Evolutionary conservation across 148 eudicot species (phyloP).

Genomic region (Diospyros lotus): DNA sequence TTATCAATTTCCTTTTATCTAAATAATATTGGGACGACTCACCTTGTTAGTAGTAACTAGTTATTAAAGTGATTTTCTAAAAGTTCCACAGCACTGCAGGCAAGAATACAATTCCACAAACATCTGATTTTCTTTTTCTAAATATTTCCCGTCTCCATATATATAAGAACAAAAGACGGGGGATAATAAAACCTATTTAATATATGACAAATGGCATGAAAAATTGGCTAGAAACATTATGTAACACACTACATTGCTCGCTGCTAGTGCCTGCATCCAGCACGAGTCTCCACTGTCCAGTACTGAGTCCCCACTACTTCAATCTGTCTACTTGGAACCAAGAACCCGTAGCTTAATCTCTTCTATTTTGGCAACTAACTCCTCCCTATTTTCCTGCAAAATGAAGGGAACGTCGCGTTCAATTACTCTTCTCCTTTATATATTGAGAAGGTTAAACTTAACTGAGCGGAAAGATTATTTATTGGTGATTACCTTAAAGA

Average conservation of each 20-base stretch:
- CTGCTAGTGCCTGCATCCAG: neutral
- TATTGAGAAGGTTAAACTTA: neutral
- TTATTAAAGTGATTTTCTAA: too few relatives aligned
- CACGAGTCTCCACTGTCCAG: neutral
- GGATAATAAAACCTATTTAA: neutral
- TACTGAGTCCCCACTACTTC: neutral
- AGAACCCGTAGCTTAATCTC: constrained; percentile 60
- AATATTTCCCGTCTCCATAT: too few relatives aligned
- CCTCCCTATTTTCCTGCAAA: constrained; percentile 66
- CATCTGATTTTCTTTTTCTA: too few relatives aligned
- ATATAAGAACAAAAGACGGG: neutral
- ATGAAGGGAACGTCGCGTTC: neutral
- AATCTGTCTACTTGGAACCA: constrained; percentile 35
- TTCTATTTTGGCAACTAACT: constrained; percentile 51
- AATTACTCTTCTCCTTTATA: neutral
- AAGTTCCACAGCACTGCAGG: too few relatives aligned
- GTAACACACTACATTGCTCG: neutral
- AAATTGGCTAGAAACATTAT: neutral
- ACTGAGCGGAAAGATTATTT: neutral
- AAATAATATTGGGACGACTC: too few relatives aligned
- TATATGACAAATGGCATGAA: constrained; percentile 3
- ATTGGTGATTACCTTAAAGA: constrained; percentile 58
- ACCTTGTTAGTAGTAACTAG: too few relatives aligned
- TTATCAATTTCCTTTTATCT: too few relatives aligned
- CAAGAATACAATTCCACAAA: too few relatives aligned